Evolutionary conservation across 2,329 filamentous ascomycete species (phyloP).

Genomic region (Zalaria obscura): DNA sequence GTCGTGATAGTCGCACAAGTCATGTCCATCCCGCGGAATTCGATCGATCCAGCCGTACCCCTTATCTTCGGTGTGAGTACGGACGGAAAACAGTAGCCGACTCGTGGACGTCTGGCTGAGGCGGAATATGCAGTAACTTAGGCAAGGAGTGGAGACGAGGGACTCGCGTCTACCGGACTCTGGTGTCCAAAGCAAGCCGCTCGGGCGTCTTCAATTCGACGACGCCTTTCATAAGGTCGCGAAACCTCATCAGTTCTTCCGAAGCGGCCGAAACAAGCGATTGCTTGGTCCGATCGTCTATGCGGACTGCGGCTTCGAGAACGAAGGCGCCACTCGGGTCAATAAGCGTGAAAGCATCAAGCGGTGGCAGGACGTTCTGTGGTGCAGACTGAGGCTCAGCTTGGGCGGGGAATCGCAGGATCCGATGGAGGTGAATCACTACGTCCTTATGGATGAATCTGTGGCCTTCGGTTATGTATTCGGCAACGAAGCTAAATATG

Average conservation of each 20-base stretch:
- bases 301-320: slow-evolving; percentile 42
- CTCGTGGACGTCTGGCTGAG: too few species aligned
- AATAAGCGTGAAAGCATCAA: slow-evolving; percentile 32
- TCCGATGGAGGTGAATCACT: slow-evolving; percentile 40
- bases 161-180: too few species aligned
- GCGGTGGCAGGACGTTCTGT: slow-evolving; percentile 25
- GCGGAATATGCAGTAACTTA: too few species aligned
- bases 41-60: too few species aligned
- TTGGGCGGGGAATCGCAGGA: slow-evolving; percentile 29
- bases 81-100: too few species aligned
- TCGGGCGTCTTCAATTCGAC: slow-evolving; percentile 44
- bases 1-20: too few species aligned
- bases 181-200: slow-evolving; percentile 43
- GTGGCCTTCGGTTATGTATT: slow-evolving; percentile 43
- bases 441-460: slow-evolving; percentile 44
- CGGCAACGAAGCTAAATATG: slow-evolving; percentile 36
- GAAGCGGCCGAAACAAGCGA: slow-evolving; percentile 39
- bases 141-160: too few species aligned
- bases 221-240: slow-evolving; percentile 40
- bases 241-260: slow-evolving; percentile 39
- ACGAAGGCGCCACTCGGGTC: slow-evolving; percentile 45
- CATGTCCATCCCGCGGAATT: too few species aligned
- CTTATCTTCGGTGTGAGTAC: too few species aligned
- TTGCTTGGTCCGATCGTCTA: slow-evolving; percentile 40
- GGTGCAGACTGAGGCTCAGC: slow-evolving; percentile 14